Base-by-base conservation (phyloP, 2,329 filamentous ascomycete species). In the Diaporthe helianthi region DNA sequence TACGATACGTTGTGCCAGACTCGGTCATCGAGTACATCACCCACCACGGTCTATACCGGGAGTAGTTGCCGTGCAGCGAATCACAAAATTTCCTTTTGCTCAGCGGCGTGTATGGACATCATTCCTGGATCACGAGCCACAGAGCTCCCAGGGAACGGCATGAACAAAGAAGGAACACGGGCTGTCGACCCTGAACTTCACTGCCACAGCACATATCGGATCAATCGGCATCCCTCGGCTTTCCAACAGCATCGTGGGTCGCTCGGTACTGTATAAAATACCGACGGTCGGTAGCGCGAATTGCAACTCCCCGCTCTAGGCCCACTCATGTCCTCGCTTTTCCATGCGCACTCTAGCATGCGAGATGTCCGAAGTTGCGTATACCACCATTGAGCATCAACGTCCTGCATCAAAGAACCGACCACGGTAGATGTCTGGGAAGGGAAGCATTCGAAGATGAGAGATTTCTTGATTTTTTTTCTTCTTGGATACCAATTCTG, bases 11-110 rank as follows among this genome's bases (percentile, higher is more conserved):
- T 33, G 90, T 93, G 41, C 93, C 93, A 0, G 87, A 90, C 51
- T 88, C 89, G 4, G 92, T 95, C 58, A 92, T 93, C 67, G 83
- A 90, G 69, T 93, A 93, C 76, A 93, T 93, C 71, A 86, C 90
- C 69, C 83, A 91, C 72, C 85, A 92, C 72, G 83, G 84, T 46
- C 80, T 93, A 4, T 93, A 92, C 75, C 82, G 85, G 69, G 88
- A 90, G 51, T 71, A 69, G 24, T 29, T 19, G 6, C 31, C 29
- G 17, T 53, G 5, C 24, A 26, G 9, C 38, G 54, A 33, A 44
- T 33, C 36, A 49, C 29, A 44, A 24, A 9, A 7, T 19, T 54
- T n/a, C n/a, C n/a, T 41, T 29, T 15, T 65, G 9, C 47, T 22
- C 26, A 66, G 60, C 46, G 66, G 68, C 44, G 54, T 68, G 52